Base-by-base conservation (phyloP, 2,329 filamentous ascomycete genomes). In the Diaporthe sp. region DNA sequence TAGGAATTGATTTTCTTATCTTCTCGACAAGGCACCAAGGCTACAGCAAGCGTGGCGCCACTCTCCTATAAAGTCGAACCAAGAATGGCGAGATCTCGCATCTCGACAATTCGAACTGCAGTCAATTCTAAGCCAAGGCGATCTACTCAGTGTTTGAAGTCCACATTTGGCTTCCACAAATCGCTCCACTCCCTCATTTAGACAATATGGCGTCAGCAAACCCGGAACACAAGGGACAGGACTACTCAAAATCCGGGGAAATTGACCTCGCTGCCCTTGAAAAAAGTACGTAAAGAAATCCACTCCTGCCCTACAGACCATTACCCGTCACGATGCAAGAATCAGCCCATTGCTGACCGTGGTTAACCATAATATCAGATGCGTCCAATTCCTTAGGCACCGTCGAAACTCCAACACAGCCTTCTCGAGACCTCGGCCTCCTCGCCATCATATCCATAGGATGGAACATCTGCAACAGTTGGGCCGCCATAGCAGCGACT, bases 401-500 rank as follows among this genome's bases (percentile, higher is more conserved):
- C 30, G 52, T 71, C 30, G 66, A 76, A 33, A 45, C 38, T 28
- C 47, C 71, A 13, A 57, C 72, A 4, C 30, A 50, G 10, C 64
- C 64, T 2, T 55, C 74, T 4, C 58, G 50, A 33, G 73, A 77
- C 58, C 71, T 77, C 25, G 68, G 54, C 1, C 50, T 76, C n/a
- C 57, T 76, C n/a, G 71, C 35, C 28, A 73, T 75, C 64, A 40
- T 77, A 2, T 69, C 76, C 40, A 67, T 66, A 33, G 74, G 76
- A 67, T 77, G 71, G 73, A 76, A 76, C 68, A 77, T 80, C 22
- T 77, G 75, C 74, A 81, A 81, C 69, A 80, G 78, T 69, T 81
- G 80, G 80, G 52, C 75, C 1, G 80, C 74, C 15, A 50, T 80
- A 8, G 73, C 79, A 7, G 75, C 77, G 0, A 79, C 77, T 0